Percentiles rank a stretch among this genome's conserved stretches.
Evolutionary conservation across 495 filamentous ascomycete species (phyloP).

Genomic region (Penicillium cosmopolitanum): DNA sequence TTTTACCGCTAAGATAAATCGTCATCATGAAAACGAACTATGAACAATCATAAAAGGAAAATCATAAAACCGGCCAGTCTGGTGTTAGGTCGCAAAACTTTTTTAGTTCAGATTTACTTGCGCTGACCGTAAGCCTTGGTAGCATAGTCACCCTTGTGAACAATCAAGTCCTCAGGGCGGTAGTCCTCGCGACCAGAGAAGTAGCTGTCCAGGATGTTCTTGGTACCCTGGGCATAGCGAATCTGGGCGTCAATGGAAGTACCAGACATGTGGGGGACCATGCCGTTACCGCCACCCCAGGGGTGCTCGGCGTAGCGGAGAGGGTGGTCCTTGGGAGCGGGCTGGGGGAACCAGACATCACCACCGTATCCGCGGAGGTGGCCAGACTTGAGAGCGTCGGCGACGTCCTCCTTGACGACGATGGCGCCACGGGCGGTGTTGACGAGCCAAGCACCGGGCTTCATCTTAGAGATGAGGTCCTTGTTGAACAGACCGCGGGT

Average conservation of each 20-base stretch:
- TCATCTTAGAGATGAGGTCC: slow-evolving; percentile 99
- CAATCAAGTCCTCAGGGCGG: slow-evolving; percentile 87
- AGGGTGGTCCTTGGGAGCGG: slow-evolving; percentile 90
- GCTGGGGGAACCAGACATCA: slow-evolving; percentile 93
- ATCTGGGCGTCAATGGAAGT: slow-evolving; percentile 97
- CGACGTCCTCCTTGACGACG: slow-evolving; percentile 98
- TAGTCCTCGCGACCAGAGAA: slow-evolving; percentile 87
- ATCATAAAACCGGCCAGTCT: slow-evolving; percentile 9
- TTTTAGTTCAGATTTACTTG: slow-evolving; percentile 43
- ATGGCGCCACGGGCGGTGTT: slow-evolving; percentile 99
- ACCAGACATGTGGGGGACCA: slow-evolving; percentile 97
- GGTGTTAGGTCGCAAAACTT: neutral
- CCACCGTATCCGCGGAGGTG: slow-evolving; percentile 97
- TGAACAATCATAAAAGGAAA: slow-evolving; percentile 6
- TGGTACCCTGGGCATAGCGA: slow-evolving; percentile 87
- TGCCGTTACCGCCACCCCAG: slow-evolving; percentile 96
- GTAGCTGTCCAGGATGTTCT: slow-evolving; percentile 89
- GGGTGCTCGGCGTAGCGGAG: slow-evolving; percentile 93
- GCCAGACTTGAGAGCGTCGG: slow-evolving; percentile 87
- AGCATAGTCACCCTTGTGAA: slow-evolving; percentile 88
- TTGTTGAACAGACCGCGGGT: slow-evolving; percentile 97
- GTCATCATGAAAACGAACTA: slow-evolving; percentile 15
- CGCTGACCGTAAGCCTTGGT: slow-evolving; percentile 94
- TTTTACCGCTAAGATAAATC: slow-evolving; percentile 9
- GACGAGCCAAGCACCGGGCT: slow-evolving; percentile 93